Base-by-base conservation (phyloP, 192 early-diverging fungal genomes). In the Irineochytrium annulatum region DNA sequence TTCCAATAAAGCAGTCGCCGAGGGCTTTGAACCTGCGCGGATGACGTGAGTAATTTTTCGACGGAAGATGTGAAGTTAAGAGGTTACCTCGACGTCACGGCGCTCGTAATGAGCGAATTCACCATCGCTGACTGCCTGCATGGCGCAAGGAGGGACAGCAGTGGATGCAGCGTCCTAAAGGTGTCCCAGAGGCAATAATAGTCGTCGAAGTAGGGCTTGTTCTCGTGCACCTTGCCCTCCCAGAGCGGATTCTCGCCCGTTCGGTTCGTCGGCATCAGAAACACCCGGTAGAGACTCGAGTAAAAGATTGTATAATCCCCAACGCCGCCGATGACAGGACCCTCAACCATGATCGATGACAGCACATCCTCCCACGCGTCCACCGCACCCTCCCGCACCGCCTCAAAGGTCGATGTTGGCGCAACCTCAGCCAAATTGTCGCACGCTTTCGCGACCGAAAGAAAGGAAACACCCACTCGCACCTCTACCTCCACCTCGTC, bases 171-270 rank as follows among this genome's bases (percentile, higher is more conserved):
- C 22, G 61, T 63, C 37, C 61, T 8, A 30, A 63, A 63, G 16
- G 52, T 63, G 30, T 63, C 61, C 61, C 61, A 63, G 22, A 63
- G 49, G 1, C 33, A 54, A 28, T 39, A 60, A 33, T 57, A 72
- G 31, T 69, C 70, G 46, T 72, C 67, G 39, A 37, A 68, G 37
- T 62, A 68, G 14, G 70, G 60, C 39, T 52, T 53, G 3, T 24
- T 31, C 20, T 55, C 52, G 17, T 20, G 30, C 26, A 51, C 43
- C 8, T 32, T 55, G 5, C 8, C 54, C n/a, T 22, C 26, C 65
- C 67, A 62, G 19, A 33, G 37, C 6, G 68, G 66, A 31, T 72
- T 62, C 34, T 72, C 70, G 0, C 70, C 70, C 2, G 70, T 72
- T 16, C 59, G 53, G 54, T 72, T 58, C 3, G 55, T 62, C 0